Base-by-base conservation (phyloP, 2,329 filamentous ascomycete genomes). In the Hymenoscyphus repandus region DNA sequence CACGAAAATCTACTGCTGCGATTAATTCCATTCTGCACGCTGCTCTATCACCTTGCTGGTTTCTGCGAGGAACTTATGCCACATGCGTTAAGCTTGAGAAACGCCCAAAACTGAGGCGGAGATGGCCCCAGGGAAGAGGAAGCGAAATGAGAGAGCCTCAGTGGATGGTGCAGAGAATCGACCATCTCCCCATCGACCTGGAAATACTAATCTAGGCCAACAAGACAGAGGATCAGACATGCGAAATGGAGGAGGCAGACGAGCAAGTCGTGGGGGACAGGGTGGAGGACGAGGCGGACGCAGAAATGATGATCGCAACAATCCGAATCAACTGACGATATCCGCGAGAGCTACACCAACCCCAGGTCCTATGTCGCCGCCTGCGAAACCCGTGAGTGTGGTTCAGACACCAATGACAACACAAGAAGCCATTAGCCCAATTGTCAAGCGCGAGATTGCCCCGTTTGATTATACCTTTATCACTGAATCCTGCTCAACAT, bases 381-480 rank as follows among this genome's bases (percentile, higher is more conserved):
- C 64, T 47, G 55, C 55, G 36, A 58, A 59, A 55, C 58, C 61
- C 30, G 53, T 54, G 7, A 65, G 62, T 54, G 58, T 61, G 51
- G 56, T 53, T 17, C 62, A 63, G 47, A 63, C 64, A 36, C 59
- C 64, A 18, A 58, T 54, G 18, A 51, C 58, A 12, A 58, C 59
- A 13, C 41, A 51, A 18, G 58, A 64, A 11, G 57, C 59, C 53
- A 58, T 34, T 49, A 64, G 33, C 62, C 64, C 55, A 57, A 63
- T 58, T 61, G 62, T 58, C 59, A 67, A 55, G 49, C 51, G 48
- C 36, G 57, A 62, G 1, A 56, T 60, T 18, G 48, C 55, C 27
- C 59, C 61, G 45, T 93, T 87, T 68, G 79, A 78, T 59, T 96
- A 93, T 68, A 79, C 85, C 51, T 83, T 86, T 61, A 69, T 96